These are phyloP conservation scores for Plasmodium fragile DNA, from an alignment of 169 alveolate genomes.

Conservation along the genomic window DNA sequence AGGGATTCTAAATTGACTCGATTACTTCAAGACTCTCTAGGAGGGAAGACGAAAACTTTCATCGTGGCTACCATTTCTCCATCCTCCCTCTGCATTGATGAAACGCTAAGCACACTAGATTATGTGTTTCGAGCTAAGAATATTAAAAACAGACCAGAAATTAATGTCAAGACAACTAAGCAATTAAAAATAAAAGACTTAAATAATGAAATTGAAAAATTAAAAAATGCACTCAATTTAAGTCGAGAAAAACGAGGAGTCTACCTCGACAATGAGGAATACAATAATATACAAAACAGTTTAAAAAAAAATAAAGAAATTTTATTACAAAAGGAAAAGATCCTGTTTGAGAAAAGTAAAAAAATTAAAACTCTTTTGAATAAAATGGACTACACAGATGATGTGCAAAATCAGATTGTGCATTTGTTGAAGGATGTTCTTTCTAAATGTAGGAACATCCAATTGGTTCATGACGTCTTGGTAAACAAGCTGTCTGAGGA, in stretches of 20 bases:
- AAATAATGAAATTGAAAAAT: slow-evolving; percentile 82
- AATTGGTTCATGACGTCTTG: slow-evolving; percentile 22
- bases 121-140: slow-evolving; percentile 95
- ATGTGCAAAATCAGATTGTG: slow-evolving; percentile 39
- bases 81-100: slow-evolving; percentile 93
- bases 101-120: slow-evolving; percentile 92
- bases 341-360: slow-evolving; percentile 58
- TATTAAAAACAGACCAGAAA: slow-evolving; percentile 92
- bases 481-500: slow-evolving; percentile 40
- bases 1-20: slow-evolving; percentile 97
- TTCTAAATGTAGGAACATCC: slow-evolving; percentile 42
- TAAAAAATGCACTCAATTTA: slow-evolving; percentile 77
- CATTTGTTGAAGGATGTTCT: slow-evolving; percentile 19
- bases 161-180: slow-evolving; percentile 92
- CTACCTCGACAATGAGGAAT: slow-evolving; percentile 64
- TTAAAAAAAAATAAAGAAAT: slow-evolving; percentile 60
- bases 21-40: slow-evolving; percentile 93
- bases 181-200: slow-evolving; percentile 85
- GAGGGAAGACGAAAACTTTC: slow-evolving; percentile 96
- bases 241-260: slow-evolving; percentile 84
- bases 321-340: slow-evolving; percentile 47
- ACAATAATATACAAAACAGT: slow-evolving; percentile 62
- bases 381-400: slow-evolving; percentile 70
- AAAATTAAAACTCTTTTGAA: slow-evolving; percentile 39
- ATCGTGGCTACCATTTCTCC: slow-evolving; percentile 95